Evolutionary conservation across 2,329 filamentous ascomycete genomes (phyloP), one percentile per base, ranked within the genome.

Genomic region (Colletotrichum gloeosporioides): DNA sequence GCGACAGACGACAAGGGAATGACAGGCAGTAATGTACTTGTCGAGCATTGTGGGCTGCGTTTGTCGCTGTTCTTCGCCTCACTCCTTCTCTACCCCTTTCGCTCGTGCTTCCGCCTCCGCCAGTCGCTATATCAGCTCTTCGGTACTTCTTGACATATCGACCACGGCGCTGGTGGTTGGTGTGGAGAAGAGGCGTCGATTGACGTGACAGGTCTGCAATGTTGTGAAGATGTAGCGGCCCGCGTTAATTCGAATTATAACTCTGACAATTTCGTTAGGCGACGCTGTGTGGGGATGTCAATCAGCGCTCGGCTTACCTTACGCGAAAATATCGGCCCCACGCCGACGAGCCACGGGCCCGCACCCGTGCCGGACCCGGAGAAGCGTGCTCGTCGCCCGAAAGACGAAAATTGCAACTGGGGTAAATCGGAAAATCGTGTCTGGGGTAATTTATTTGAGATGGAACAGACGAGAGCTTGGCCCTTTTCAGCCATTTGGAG

Each of bases 11-110:
- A 84, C 70, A 5, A 78, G 73, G 49, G 71, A 53, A 70, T 85
- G 82, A 71, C 78, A 85, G 13, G 79, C 77, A 39, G 70, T 31
- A 31, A 85, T 80, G 65, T 84, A 84, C 78, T 85, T 81, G 15
- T 80, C 12, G 25, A 59, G 25, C 57, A 22, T 85, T 70, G 80
- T 84, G 13, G 49, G 77, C 16, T 68, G 78, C 8, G 63, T 79
- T 66, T 82, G 77, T 66, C 79, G 64, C 71, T 18, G 39, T 44
- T 44, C 18, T n/a, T 44, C 18, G 39, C 18, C 39, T 44, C 39
- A 18, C 39, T 3, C 39, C 39, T 44, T 18, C 18, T 83, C 79
- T 66, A 55, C 64, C 61, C 15, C 55, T 16, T 80, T 77, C 18
- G 39, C 39, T n/a, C 39, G 39, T 3, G 5, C 39, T 61, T 31